Evolutionary conservation across 805 yeast species (phyloP).

Genomic region (Kazachstania martiniae): DNA sequence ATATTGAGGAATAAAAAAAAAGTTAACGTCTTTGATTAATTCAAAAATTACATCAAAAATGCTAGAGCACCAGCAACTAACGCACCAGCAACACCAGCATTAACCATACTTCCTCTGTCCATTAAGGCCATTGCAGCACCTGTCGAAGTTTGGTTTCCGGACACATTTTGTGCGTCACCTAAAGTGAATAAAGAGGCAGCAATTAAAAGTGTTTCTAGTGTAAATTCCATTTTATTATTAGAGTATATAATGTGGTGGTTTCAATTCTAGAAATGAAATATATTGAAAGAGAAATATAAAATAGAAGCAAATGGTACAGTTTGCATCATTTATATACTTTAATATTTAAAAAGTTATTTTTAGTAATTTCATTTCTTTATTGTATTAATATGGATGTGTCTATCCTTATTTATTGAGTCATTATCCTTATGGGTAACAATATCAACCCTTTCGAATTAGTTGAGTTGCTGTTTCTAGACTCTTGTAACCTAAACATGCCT

Average conservation of each 20-base stretch:
- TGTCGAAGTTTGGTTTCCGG: slow-evolving; percentile 2
- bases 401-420: too few species aligned
- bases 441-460: too few species aligned
- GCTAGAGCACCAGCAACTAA: slow-evolving; percentile 10
- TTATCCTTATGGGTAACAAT: too few species aligned
- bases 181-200: slow-evolving; percentile 6
- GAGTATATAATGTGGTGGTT: background rate
- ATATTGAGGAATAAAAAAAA: too few species aligned
- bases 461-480: too few species aligned
- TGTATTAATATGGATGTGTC: background rate
- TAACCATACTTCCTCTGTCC: slow-evolving; percentile 1
- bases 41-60: slow-evolving; percentile 3
- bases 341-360: background rate
- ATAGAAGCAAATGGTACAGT: background rate
- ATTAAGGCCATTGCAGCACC: slow-evolving; percentile 2
- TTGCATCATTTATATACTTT: too few species aligned
- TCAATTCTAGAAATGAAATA: background rate
- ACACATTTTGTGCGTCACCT: slow-evolving; percentile 4
- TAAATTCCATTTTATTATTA: background rate
- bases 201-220: background rate
- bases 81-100: slow-evolving; percentile 9
- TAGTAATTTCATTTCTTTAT: background rate
- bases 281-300: too few species aligned
- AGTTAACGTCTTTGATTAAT: too few species aligned
- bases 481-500: too few species aligned